Evolutionary conservation across 306 rosid species (phyloP).

Genomic region (Sphenostylis stenocarpa): DNA sequence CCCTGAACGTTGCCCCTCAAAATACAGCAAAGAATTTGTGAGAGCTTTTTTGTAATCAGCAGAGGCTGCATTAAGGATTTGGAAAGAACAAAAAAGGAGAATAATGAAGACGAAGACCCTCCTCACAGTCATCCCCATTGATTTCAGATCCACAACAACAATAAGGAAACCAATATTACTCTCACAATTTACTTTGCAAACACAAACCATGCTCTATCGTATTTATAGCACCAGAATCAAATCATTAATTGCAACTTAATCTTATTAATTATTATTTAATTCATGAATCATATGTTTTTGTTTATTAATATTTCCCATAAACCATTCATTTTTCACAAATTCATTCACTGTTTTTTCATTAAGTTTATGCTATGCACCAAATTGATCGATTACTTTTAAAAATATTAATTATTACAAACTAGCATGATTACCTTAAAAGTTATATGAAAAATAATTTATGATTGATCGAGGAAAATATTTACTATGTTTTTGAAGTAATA

Average conservation of each 20-base stretch:
- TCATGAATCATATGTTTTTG: too few relatives aligned
- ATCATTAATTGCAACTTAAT: background rate
- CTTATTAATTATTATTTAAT: background rate
- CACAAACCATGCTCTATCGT: background rate
- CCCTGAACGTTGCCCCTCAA: slow-evolving; percentile 69
- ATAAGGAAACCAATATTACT: background rate
- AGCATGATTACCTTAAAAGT: too few relatives aligned
- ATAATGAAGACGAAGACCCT: background rate
- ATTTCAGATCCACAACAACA: background rate
- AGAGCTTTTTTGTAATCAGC: slow-evolving; percentile 44
- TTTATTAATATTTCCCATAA: background rate
- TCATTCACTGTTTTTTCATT: too few relatives aligned
- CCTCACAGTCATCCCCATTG: background rate
- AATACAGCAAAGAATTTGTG: slow-evolving; percentile 47
- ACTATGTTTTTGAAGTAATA: too few relatives aligned
- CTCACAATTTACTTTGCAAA: background rate
- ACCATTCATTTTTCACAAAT: too few relatives aligned
- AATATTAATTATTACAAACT: too few relatives aligned
- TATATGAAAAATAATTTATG: too few relatives aligned
- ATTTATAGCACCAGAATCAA: background rate
- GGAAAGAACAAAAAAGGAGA: background rate
- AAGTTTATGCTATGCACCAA: too few relatives aligned
- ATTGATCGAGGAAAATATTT: too few relatives aligned
- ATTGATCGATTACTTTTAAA: too few relatives aligned
- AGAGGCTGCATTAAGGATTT: slow-evolving; percentile 14